Evolutionary conservation across 805 yeast species (phyloP).

Genomic region (Tetrapisispora fleetii): DNA sequence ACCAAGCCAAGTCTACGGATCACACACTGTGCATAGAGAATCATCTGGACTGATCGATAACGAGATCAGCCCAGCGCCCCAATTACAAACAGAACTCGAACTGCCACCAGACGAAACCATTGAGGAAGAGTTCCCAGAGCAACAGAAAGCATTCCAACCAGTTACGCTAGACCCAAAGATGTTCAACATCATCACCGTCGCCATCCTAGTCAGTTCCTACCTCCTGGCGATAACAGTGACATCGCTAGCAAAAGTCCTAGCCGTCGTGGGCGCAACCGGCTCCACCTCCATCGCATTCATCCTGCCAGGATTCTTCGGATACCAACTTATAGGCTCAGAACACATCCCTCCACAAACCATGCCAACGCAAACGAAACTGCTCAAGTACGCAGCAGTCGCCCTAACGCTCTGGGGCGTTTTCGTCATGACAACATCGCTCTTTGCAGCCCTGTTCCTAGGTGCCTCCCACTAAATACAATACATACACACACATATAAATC

Average conservation of each 20-base stretch:
- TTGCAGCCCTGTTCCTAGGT: conserved; percentile 27
- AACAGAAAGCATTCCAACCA: conserved; percentile 4
- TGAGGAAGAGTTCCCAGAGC: conserved; percentile 25
- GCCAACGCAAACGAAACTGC: conserved; percentile 22
- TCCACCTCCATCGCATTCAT: conserved; percentile 72
- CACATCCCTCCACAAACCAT: conserved; percentile 6
- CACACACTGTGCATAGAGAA: background rate
- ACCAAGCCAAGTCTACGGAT: background rate
- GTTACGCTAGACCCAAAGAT: background rate
- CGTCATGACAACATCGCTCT: conserved; percentile 45
- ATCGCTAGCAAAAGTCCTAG: conserved; percentile 58
- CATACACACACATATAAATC: background rate
- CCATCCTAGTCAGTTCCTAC: conserved; percentile 41
- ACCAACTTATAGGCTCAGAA: conserved; percentile 22
- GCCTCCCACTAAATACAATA: conserved; percentile 13
- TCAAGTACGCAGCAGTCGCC: conserved; percentile 32
- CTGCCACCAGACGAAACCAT: conserved; percentile 13
- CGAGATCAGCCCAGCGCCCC: background rate
- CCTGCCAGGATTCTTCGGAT: conserved; percentile 71
- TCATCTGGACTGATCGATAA: conserved; percentile 4
- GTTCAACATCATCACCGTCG: conserved; percentile 35
- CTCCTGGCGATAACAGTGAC: conserved; percentile 46
- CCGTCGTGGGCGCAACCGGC: conserved; percentile 77
- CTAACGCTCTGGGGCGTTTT: conserved; percentile 40
- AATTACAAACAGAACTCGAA: background rate